Evolutionary conservation across 78 protist genomes (phyloP).

Genomic region (Dictyostelium purpureum): DNA sequence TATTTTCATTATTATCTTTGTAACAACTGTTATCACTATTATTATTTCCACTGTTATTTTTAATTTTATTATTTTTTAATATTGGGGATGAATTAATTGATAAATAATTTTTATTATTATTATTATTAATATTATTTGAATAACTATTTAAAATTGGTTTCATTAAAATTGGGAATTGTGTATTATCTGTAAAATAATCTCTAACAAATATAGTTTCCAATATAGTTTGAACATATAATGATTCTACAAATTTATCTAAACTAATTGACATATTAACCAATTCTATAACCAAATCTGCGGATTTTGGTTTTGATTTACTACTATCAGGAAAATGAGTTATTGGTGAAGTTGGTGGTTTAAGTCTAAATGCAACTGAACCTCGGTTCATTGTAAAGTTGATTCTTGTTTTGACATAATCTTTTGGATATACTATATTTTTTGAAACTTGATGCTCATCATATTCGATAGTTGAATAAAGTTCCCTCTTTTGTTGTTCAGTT

Average conservation of each 20-base stretch:
- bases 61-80: not conserved
- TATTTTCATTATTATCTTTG: too few species aligned
- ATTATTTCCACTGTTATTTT: too few species aligned
- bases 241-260: slow-evolving; percentile 49
- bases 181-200: slow-evolving; percentile 45
- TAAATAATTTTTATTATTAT: slow-evolving; percentile 2
- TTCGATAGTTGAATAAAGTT: slow-evolving; percentile 50
- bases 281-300: slow-evolving; percentile 46
- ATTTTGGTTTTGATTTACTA: not conserved
- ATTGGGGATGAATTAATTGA: not conserved
- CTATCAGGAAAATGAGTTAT: not conserved
- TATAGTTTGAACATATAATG: slow-evolving; percentile 46
- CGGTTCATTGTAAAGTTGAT: slow-evolving; percentile 43
- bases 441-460: slow-evolving; percentile 62
- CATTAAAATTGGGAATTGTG: slow-evolving; percentile 53
- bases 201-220: slow-evolving; percentile 42
- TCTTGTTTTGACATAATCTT: slow-evolving; percentile 70
- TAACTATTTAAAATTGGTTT: not conserved
- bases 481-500: slow-evolving; percentile 42
- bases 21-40: not conserved
- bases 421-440: slow-evolving; percentile 64
- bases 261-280: slow-evolving; percentile 2
- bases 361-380: slow-evolving; percentile 39
- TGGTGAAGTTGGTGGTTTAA: not conserved
- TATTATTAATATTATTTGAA: not conserved